Evolutionary conservation across 768 basidiomycete genomes (phyloP), one percentile per base, ranked within the genome.

Genomic region (Cystobasidium ongulense): DNA sequence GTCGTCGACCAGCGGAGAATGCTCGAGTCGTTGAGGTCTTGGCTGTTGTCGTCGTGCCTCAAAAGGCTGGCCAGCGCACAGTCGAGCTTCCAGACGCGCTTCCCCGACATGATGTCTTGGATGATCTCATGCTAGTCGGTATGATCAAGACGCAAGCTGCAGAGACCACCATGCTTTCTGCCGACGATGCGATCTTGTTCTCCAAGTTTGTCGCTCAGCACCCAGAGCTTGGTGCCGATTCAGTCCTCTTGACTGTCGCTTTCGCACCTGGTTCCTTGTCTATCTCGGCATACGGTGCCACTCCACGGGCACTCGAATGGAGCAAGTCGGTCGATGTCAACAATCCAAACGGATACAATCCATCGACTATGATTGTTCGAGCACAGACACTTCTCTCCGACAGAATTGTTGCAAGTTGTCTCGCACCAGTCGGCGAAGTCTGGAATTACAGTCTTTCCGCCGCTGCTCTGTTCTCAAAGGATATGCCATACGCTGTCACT

Each of bases 181-280:
- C 96, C 3, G 89, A 87, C 3, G 96, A 99, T 79, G 88, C 97
- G 33, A 90, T 90, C 23, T 91, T 91, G 0, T 96, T 97, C 82
- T 92, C 92, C 63, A 96, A 92, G 83, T 84, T 97, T 70, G 97
- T 99, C 95, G 90, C 91, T 3, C 90, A 92, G 54, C 93, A 99
- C 82, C 87, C 91, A 33, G 91, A 96, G 82, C 74, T 78, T 35
- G 94, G 90, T 88, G 90, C 90, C 74, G 90, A 90, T 35, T 91
- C 92, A 1, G 92, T 97, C 78, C 95, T 95, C 80, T 83, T 99
- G 76, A 90, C 94, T 1, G 88, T 89, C 31, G 93, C 96, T 27
- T 99, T 99, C 83, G 98, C 96, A 1, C 96, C 96, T 1, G 96
- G 96, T 70, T 97, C 94, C 1, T 92, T 98, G 33, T 97, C 94